Base-by-base conservation (phyloP, 352 stramenopile species). In the Blastocystis sp. region DNA sequence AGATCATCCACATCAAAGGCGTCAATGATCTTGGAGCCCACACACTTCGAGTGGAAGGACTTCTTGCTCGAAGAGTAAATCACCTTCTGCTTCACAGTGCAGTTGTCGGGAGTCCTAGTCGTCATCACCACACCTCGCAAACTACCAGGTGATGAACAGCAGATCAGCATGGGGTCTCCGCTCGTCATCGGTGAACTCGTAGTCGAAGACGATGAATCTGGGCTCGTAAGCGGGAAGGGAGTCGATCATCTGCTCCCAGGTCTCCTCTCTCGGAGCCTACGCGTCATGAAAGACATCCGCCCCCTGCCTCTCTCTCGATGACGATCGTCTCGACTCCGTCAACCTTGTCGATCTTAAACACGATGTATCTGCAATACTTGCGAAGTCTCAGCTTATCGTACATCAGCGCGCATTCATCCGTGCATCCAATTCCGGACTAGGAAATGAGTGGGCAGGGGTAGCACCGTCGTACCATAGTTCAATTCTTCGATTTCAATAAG, bases 301-400 rank as follows among this genome's bases (percentile, higher is more conserved):
- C 38, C 3, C 38, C 14, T 38, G 64, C 78, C 21, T 79, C 68
- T 79, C 78, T 88, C 40, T 88, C 78, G 45, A 76, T 65, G 14
- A 88, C 63, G 28, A 88, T 88, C 19, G 48, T 79, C 54, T 88
- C 78, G n/a, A 79, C 59, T n/a, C 62, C 78, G 43, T 88, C 62
- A 0, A 79, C 52, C 48, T 76, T 79, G 17, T 88, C 78, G 60
- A 88, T 88, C n/a, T 88, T 88, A 34, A 68, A 71, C 19, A 88
- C 54, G 43, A 88, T 88, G 64, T 79, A 88, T 79, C 78, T 76
- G 68, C 78, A 88, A 42, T 88, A 79, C 38, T 88, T 79, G 45
- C 78, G 45, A 28, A 88, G 48, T 79, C 68, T 88, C 45, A 88
- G 60, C 64, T 76, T 88, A 54, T 88, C 78, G 54, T 79, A 88